Conservation (phyloP, 352 stramenopile species). For the Vaucheria bursata region DNA sequence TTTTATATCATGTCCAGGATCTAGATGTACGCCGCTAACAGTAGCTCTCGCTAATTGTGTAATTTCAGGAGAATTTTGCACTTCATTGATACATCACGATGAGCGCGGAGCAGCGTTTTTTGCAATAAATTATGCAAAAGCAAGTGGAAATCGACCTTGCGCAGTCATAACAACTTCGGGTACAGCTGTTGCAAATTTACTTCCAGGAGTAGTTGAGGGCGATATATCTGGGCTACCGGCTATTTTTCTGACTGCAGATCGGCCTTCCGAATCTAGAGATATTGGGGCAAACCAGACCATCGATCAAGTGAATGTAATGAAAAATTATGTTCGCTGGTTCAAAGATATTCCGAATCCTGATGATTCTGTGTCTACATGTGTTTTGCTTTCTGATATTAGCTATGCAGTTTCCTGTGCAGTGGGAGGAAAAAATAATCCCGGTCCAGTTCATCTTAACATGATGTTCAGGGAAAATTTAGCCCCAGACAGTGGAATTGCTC, state of each 20-base stretch:
- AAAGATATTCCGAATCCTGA: slow-evolving; percentile 27
- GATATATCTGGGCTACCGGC: slow-evolving; percentile 17
- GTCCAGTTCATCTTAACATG: slow-evolving; percentile 50
- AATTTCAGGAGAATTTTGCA: not conserved
- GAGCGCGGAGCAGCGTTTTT: slow-evolving; percentile 48
- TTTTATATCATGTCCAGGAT: slow-evolving; percentile 35
- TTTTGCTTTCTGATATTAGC: slow-evolving; percentile 40
- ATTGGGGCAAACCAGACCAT: slow-evolving; percentile 47
- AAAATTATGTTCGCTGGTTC: slow-evolving; percentile 16
- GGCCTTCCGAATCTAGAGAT: slow-evolving; percentile 38
- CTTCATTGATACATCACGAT: slow-evolving; percentile 26
- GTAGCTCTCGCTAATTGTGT: not conserved
- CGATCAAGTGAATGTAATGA: slow-evolving; percentile 40
- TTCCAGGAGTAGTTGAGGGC: slow-evolving; percentile 44
- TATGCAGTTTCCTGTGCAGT: not conserved
- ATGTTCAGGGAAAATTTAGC: slow-evolving; percentile 48
- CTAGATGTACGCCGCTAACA: slow-evolving; percentile 37
- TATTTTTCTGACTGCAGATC: slow-evolving; percentile 44
- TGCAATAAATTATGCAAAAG: slow-evolving; percentile 37
- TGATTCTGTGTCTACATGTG: slow-evolving; percentile 19
- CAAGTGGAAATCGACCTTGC: slow-evolving; percentile 8
- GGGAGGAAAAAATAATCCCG: slow-evolving; percentile 12
- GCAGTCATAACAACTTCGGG: slow-evolving; percentile 39
- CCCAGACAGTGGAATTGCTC: slow-evolving; percentile 27
- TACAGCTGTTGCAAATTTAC: slow-evolving; percentile 41